A percentile compares a stretch with the other conserved stretches of the same genome.
These are phyloP conservation scores for Rhodotorula babjevae DNA, from an alignment of 768 basidiomycete genomes.

Conservation along the genomic window DNA sequence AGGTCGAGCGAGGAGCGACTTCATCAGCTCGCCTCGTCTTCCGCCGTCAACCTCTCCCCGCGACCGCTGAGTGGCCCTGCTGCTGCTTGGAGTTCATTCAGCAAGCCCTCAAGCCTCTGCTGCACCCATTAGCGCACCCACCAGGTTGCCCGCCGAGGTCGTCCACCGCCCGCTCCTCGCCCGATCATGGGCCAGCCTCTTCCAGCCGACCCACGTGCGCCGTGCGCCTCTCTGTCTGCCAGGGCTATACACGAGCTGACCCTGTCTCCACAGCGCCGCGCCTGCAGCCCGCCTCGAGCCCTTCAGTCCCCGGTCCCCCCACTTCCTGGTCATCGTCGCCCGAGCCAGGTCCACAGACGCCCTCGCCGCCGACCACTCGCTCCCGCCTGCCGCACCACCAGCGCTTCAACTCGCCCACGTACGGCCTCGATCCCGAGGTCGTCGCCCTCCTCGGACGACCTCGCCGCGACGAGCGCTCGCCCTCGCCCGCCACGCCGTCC, in stretches of 20 bases:
- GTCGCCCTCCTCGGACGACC: not conserved
- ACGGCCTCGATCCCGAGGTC: conserved; percentile 5
- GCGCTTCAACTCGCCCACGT: not conserved
- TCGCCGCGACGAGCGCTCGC: not conserved
- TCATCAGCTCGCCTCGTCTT: not conserved
- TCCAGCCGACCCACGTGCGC: not conserved
- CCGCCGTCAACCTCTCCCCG: no score
- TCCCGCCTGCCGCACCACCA: not conserved
- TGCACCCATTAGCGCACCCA: not conserved
- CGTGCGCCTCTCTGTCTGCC: not conserved
- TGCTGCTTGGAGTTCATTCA: not conserved
- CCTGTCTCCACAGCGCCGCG: not conserved
- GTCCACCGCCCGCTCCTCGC: not conserved
- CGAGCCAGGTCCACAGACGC: not conserved
- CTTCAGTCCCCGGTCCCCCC: not conserved
- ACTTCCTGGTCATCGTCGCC: not conserved
- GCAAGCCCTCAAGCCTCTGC: no score
- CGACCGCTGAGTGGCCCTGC: not conserved
- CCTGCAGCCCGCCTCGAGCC: not conserved
- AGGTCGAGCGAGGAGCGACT: no score
- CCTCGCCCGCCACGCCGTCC: not conserved
- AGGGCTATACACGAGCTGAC: not conserved
- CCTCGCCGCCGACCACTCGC: not conserved
- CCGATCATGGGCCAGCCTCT: not conserved
- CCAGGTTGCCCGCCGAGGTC: not conserved